Conservation (phyloP, 2,329 filamentous ascomycete species). For the Colletotrichum phormii region DNA sequence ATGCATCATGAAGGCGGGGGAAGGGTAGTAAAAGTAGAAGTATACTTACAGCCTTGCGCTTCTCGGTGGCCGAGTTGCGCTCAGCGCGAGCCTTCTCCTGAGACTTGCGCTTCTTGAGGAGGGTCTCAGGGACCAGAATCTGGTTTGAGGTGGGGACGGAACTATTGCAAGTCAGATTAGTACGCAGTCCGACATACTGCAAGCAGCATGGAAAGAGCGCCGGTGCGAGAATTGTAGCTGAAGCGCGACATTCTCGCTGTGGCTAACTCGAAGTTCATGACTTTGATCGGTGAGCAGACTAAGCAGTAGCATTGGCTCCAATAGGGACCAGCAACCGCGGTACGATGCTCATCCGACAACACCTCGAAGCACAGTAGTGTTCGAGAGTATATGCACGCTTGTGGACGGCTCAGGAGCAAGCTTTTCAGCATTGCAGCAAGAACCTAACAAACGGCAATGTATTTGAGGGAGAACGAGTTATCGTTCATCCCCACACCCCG, state of each 20-base stretch:
- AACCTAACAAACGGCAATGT: conserved; percentile 68
- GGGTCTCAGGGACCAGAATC: conserved; percentile 97
- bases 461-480: conserved; percentile 79
- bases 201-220: conserved; percentile 74
- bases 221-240: conserved; percentile 94
- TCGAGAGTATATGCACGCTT: conserved; percentile 64
- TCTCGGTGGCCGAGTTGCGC: conserved; percentile 80
- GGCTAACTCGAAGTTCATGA: conserved; percentile 82
- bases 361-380: conserved; percentile 62
- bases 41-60: conserved; percentile 89
- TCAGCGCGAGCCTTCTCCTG: conserved; percentile 99
- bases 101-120: conserved; percentile 99
- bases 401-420: conserved; percentile 44
- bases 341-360: conserved; percentile 78
- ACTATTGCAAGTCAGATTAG: conserved; percentile 80
- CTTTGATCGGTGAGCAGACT: conserved; percentile 81
- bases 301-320: conserved; percentile 35
- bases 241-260: conserved; percentile 91
- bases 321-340: background rate
- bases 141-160: conserved; percentile 94
- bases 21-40: background rate
- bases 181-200: conserved; percentile 77
- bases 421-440: conserved; percentile 43
- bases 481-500: conserved; percentile 84
- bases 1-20: conserved; percentile 78